Percentiles rank a stretch among this genome's conserved stretches.
Evolutionary conservation across 2,329 filamentous ascomycete genomes (phyloP).

Genomic region (Xylariaceae sp.): DNA sequence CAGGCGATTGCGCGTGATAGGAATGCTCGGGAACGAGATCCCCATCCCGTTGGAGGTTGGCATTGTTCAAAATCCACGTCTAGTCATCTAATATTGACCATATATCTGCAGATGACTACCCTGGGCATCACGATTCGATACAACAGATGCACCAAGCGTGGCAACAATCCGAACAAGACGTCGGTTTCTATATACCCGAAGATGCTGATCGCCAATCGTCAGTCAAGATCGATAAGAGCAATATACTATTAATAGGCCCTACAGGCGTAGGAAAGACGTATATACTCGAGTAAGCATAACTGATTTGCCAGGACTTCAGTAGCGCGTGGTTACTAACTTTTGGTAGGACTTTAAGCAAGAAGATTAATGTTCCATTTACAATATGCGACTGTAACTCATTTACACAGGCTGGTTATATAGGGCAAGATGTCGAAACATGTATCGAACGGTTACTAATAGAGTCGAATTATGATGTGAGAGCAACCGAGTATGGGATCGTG

Average conservation of each 20-base stretch:
- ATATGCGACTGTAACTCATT: slow-evolving; percentile 97
- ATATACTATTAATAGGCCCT: slow-evolving; percentile 86
- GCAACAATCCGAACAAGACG: slow-evolving; percentile 42
- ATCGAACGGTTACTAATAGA: slow-evolving; percentile 90
- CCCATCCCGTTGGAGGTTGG: slow-evolving; percentile 81
- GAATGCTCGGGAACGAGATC: slow-evolving; percentile 60
- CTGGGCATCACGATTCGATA: slow-evolving; percentile 56
- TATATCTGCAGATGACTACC: slow-evolving; percentile 58
- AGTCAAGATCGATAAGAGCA: slow-evolving; percentile 92
- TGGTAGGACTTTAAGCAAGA: slow-evolving; percentile 82
- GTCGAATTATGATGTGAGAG: slow-evolving; percentile 84
- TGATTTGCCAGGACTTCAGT: slow-evolving; percentile 7
- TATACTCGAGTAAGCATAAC: slow-evolving; percentile 69
- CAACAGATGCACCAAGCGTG: slow-evolving; percentile 48
- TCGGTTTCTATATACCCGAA: slow-evolving; percentile 57
- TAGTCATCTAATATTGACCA: slow-evolving; percentile 45
- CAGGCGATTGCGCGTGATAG: slow-evolving; percentile 75
- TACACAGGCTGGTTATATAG: slow-evolving; percentile 96
- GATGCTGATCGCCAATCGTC: slow-evolving; percentile 50
- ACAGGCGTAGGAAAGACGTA: slow-evolving; percentile 97
- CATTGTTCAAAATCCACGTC: slow-evolving; percentile 19
- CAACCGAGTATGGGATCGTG: slow-evolving; percentile 89
- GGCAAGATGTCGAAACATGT: slow-evolving; percentile 95
- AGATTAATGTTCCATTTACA: slow-evolving; percentile 93
- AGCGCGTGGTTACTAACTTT: slow-evolving; percentile 10